A percentile compares a stretch with the other conserved stretches of the same genome.
phyloP scores from a whole-genome alignment of 495 filamentous ascomycete genomes.

The Daldinia caldariorum region DNA sequence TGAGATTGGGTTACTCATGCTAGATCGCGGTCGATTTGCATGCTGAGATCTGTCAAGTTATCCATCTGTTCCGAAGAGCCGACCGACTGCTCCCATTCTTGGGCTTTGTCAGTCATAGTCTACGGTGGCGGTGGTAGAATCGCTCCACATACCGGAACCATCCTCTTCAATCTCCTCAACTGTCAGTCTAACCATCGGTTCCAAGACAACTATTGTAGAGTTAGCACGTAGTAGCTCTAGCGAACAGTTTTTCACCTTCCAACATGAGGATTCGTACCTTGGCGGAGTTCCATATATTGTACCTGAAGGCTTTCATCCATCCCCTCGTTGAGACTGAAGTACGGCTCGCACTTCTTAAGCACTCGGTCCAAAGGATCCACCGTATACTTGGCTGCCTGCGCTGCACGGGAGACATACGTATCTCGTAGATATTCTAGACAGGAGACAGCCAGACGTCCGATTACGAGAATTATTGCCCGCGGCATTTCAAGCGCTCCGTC shows the following conservation, averaged over 20 bases:
- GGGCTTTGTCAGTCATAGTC: constrained; percentile 51
- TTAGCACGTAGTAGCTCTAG: constrained; percentile 28
- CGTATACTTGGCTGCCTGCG: constrained; percentile 54
- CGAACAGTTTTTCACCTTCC: neutral
- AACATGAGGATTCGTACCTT: constrained; percentile 50
- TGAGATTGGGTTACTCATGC: constrained; percentile 14
- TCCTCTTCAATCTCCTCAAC: constrained; percentile 66
- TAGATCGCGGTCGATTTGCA: constrained; percentile 50
- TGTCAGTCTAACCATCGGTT: constrained; percentile 51
- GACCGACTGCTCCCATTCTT: constrained; percentile 59
- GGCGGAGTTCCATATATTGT: constrained; percentile 52
- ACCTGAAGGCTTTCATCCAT: constrained; percentile 46
- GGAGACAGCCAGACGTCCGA: constrained; percentile 53
- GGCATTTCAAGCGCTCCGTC: constrained; percentile 40
- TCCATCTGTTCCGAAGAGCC: constrained; percentile 54
- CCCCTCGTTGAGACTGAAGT: constrained; percentile 54
- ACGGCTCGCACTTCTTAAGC: constrained; percentile 54
- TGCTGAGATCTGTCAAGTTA: constrained; percentile 50
- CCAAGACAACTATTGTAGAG: constrained; percentile 51
- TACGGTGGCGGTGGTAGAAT: constrained; percentile 53
- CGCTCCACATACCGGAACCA: constrained; percentile 63
- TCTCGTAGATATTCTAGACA: constrained; percentile 61
- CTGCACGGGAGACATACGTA: constrained; percentile 51
- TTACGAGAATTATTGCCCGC: constrained; percentile 45
- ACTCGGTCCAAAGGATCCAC: constrained; percentile 54